These are phyloP conservation scores for Chamaecrista fasciculata DNA, from an alignment of 306 rosid genomes.

Conservation along the genomic window DNA sequence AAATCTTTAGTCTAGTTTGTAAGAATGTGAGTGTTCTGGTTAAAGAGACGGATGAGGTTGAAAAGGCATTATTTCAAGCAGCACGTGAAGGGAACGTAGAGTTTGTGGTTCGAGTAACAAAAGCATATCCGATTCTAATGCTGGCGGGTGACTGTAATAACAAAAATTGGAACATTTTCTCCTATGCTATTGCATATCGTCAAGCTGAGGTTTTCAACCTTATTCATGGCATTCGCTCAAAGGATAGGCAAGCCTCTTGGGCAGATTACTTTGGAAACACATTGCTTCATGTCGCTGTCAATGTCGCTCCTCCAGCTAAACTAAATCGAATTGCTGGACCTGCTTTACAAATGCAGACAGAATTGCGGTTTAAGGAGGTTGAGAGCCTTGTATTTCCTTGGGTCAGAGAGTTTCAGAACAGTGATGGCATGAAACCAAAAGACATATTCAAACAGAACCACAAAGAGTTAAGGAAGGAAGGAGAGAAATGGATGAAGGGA, in stretches of 20 bases:
- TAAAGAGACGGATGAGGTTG: conserved; percentile 5
- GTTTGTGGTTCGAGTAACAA: not conserved
- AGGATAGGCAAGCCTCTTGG: not conserved
- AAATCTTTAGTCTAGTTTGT: not conserved
- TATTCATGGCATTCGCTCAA: not conserved
- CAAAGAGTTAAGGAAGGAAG: not conserved
- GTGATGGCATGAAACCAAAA: not conserved
- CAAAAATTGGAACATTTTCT: not conserved
- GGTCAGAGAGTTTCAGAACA: not conserved
- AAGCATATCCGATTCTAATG: too few species aligned
- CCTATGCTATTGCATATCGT: not conserved
- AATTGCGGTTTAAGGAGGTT: conserved; percentile 13
- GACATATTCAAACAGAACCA: not conserved
- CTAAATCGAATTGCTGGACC: not conserved
- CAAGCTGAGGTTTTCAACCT: conserved; percentile 10
- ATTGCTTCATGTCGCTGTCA: not conserved
- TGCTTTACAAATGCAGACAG: conserved; percentile 17
- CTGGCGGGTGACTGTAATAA: not conserved
- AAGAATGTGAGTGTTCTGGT: not conserved
- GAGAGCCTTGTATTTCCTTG: not conserved
- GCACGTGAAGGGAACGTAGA: not conserved
- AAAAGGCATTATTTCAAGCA: not conserved
- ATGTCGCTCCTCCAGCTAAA: not conserved
- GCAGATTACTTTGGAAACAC: fast-evolving
- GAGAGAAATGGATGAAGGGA: conserved; percentile 21